These are phyloP conservation scores for Linnemannia hyalina DNA, from an alignment of 192 early-diverging fungal species.

Conservation along the genomic window DNA sequence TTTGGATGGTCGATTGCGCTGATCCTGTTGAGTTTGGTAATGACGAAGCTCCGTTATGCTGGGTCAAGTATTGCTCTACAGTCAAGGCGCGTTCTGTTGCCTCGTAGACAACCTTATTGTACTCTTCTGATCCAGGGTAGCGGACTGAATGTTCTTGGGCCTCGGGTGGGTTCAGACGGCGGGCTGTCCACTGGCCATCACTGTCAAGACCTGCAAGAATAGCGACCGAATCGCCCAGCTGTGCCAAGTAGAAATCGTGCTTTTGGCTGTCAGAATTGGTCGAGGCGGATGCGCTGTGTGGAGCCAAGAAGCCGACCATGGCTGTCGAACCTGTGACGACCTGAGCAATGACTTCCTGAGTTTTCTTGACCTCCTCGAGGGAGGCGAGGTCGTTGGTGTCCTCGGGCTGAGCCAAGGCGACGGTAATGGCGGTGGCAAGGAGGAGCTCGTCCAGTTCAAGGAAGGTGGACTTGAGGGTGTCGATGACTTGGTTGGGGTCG, in stretches of 20 bases:
- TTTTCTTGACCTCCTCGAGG: constrained; percentile 31
- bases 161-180: constrained; percentile 43
- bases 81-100: constrained; percentile 43
- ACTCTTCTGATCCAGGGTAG: constrained; percentile 42
- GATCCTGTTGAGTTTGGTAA: neutral
- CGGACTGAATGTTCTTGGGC: constrained; percentile 50
- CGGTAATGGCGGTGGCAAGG: constrained; percentile 46
- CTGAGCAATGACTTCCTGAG: constrained; percentile 33
- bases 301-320: constrained; percentile 43
- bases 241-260: constrained; percentile 42
- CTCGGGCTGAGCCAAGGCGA: constrained; percentile 39
- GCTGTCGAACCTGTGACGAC: constrained; percentile 50
- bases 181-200: constrained; percentile 33
- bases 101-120: constrained; percentile 34
- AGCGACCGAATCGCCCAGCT: constrained; percentile 44
- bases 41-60: constrained; percentile 14
- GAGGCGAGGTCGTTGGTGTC: constrained; percentile 9
- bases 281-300: constrained; percentile 2
- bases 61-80: constrained; percentile 36
- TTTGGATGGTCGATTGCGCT: neutral
- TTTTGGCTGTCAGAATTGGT: neutral
- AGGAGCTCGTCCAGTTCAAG: constrained; percentile 47
- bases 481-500: constrained; percentile 50
- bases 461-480: constrained; percentile 54
- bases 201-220: constrained; percentile 39